Evolutionary conservation across 192 early-diverging fungal species (phyloP), one percentile per base, ranked within the genome.

Genomic region (Mortierella hygrophila): DNA sequence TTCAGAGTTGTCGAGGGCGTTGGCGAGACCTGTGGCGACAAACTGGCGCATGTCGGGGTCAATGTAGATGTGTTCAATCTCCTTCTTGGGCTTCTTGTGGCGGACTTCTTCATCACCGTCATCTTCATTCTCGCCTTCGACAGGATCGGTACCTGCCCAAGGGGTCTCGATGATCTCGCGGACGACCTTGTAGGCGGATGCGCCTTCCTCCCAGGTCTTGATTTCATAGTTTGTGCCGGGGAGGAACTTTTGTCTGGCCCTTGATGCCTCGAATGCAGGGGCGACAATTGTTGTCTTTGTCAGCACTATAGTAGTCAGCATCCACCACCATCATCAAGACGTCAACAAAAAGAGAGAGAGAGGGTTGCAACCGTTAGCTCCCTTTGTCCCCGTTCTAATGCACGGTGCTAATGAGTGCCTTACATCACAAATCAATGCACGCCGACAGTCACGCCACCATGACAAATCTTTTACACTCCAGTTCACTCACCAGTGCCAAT

Each of bases 181-280:
- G 5, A 88, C 85, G 20, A 82, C 77, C 38, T 90, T 88, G 81
- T 89, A 92, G 5, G 91, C 88, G 20, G 91, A 92, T 10, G 46
- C 79, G 23, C 88, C 77, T 71, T 92, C 91, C n/a, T 88, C 72
- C 91, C 91, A 92, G 3, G 84, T 86, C 75, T 52, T 81, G 72
- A 86, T 88, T 70, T 49, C 82, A 72, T 77, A 86, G 21, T 5
- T 46, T 15, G 76, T 81, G 73, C 47, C 80, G 16, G 75, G 88
- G 29, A 47, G 38, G 47, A 92, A 23, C 1, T 38, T 44, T 52
- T 89, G 87, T 13, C 77, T 63, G 7, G 91, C 91, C 35, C 91
- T 83, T 4, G 88, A 84, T n/a, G 84, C 91, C 72, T 92, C 91
- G 79, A 92, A 92, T 40, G 79, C 81, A 21, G 91, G 91, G 3